phyloP scores from a whole-genome alignment of 805 yeast species.

The Wickerhamiella azyma region DNA sequence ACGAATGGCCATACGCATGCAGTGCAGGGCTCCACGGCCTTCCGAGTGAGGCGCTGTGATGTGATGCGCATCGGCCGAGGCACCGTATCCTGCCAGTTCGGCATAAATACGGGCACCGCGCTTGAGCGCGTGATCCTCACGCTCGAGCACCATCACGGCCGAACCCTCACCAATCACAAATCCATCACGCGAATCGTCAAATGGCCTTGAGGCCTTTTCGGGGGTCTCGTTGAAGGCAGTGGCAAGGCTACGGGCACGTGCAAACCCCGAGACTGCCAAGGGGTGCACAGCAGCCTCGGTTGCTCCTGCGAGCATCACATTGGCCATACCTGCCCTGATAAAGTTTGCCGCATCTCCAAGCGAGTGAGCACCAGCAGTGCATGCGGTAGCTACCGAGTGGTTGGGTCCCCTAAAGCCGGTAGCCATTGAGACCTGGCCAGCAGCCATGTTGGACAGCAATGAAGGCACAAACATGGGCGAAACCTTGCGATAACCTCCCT shows the following conservation, averaged over 20 bases:
- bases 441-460: slow-evolving; percentile 82
- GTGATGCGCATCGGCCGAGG: slow-evolving; percentile 84
- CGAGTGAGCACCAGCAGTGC: slow-evolving; percentile 91
- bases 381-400: slow-evolving; percentile 83
- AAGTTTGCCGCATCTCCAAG: slow-evolving; percentile 86
- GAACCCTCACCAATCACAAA: slow-evolving; percentile 92
- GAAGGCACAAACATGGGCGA: slow-evolving; percentile 82
- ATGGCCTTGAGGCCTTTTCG: slow-evolving; percentile 64
- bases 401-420: slow-evolving; percentile 71
- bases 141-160: slow-evolving; percentile 68
- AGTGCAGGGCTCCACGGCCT: slow-evolving; percentile 72
- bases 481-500: slow-evolving; percentile 49
- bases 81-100: slow-evolving; percentile 76
- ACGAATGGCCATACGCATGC: slow-evolving; percentile 64
- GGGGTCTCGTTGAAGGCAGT: slow-evolving; percentile 52
- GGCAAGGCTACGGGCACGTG: slow-evolving; percentile 71
- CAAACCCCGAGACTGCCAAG: slow-evolving; percentile 75
- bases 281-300: slow-evolving; percentile 82
- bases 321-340: slow-evolving; percentile 64
- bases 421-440: slow-evolving; percentile 75
- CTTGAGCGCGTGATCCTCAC: slow-evolving; percentile 53
- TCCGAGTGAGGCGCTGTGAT: slow-evolving; percentile 78
- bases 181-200: slow-evolving; percentile 65
- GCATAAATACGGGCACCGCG: slow-evolving; percentile 63
- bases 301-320: slow-evolving; percentile 90